Percentiles rank a stretch among this genome's conserved stretches.
phyloP scores from a whole-genome alignment of 495 filamentous ascomycete species.

The Neurospora sp. region DNA sequence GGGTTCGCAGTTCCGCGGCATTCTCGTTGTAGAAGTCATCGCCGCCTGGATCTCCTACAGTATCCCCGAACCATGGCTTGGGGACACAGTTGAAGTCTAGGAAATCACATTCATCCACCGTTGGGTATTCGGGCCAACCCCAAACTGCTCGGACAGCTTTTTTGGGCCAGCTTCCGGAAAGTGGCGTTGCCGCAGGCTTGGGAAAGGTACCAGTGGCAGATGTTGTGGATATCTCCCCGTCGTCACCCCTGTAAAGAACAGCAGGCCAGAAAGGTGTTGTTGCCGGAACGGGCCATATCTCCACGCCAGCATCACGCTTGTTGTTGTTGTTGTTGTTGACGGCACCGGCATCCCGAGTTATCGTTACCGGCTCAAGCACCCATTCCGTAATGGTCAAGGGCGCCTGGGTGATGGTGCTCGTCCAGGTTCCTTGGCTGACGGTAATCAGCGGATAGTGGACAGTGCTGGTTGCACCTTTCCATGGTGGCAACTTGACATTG shows the following conservation, averaged over 20 bases:
- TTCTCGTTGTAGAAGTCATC: too few species aligned
- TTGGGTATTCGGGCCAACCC: too few species aligned
- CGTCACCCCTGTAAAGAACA: background rate
- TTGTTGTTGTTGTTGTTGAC: background rate
- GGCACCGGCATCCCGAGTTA: background rate
- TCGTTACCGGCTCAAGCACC: conserved; percentile 2
- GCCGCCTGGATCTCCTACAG: too few species aligned
- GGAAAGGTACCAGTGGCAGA: background rate
- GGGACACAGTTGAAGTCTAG: too few species aligned
- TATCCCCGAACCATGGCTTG: too few species aligned
- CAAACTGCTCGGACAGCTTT: too few species aligned
- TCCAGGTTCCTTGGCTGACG: conserved; percentile 15
- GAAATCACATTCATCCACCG: too few species aligned
- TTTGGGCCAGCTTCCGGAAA: background rate
- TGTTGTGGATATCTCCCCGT: background rate
- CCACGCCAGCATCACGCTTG: too few species aligned
- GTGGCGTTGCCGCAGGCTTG: background rate
- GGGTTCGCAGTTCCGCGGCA: too few species aligned
- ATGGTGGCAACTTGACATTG: conserved; percentile 15
- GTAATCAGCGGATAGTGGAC: conserved; percentile 18
- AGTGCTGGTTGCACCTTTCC: conserved; percentile 13
- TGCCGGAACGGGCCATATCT: background rate
- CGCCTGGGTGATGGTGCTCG: conserved; percentile 14
- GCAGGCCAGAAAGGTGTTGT: background rate
- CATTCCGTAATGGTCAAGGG: conserved; percentile 13